Evolutionary conservation across 2,329 filamentous ascomycete species (phyloP), one percentile per base, ranked within the genome.

Genomic region (Ascochyta lentis): DNA sequence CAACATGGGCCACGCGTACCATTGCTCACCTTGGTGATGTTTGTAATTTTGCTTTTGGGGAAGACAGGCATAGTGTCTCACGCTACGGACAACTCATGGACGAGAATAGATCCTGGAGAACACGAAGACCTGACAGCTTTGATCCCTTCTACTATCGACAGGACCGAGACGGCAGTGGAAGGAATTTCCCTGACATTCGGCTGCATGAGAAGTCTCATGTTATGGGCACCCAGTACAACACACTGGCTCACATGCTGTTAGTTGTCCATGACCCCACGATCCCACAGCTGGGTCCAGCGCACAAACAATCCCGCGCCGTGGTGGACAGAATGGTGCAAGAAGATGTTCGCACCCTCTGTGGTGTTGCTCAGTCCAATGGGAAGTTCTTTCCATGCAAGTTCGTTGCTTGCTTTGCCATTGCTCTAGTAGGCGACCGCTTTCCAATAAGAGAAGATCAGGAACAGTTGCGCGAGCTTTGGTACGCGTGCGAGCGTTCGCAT

Each of bases 1-100:
- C 75, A 4, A 67, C 74, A 6, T 79, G 76, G 77, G 76, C 77
- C 16, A 78, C 76, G 31, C 70, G 77, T 10, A 77, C 76, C 16
- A 78, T 78, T 39, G 70, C 70, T 7, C 73, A 75, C 56, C 61
- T 75, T 6, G 73, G 69, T 8, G 73, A 76, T 39, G 73, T 74
- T 7, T 69, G 70, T 44, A 74, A 74, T 23, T 74, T 75, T 42
- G 71, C 66, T 0, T 75, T 75, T 45, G 71, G 71, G 2, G 70
- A 73, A 49, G 70, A 66, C 3, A 65, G 71, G 42, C 71, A 74
- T 29, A 71, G 66, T 38, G 56, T 72, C 24, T 45, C 60, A 16
- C 58, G 68, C 15, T 76, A 68, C 51, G 60, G 59, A 10, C 67
- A 70, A 46, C 60, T 74, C 22, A 70, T 73, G 60, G 68, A 71